Conservation (phyloP, 2,329 filamentous ascomycete species). For the Trichoderma arundinaceum region DNA sequence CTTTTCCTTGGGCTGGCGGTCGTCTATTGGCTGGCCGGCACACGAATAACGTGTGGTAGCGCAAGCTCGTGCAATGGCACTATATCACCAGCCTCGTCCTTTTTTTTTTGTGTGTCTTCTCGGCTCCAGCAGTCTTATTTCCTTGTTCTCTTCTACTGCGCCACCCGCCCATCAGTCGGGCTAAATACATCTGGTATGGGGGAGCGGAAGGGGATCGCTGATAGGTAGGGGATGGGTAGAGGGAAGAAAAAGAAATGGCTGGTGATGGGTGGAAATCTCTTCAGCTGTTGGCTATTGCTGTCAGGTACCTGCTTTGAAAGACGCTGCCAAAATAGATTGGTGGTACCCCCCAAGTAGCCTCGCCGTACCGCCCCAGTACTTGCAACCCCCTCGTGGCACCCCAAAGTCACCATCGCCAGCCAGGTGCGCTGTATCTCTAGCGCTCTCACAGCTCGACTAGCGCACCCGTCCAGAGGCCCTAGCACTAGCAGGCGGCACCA, state of each 20-base stretch:
- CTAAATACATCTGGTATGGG: not conserved
- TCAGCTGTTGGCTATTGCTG: not conserved
- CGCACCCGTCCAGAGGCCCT: conserved; percentile 30
- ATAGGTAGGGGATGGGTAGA: conserved; percentile 13
- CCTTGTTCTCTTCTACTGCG: not conserved
- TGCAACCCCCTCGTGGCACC: too few species aligned
- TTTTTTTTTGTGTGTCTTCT: conserved; percentile 6
- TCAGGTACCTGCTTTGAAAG: not conserved
- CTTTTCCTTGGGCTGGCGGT: not conserved
- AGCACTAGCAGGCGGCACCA: conserved; percentile 26
- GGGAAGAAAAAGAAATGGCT: conserved; percentile 21
- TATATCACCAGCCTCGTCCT: conserved; percentile 26
- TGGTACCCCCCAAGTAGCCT: not conserved
- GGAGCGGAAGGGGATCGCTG: not conserved
- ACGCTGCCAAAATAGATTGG: too few species aligned
- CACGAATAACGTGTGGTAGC: conserved; percentile 22
- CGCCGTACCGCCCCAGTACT: too few species aligned
- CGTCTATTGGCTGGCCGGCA: not conserved
- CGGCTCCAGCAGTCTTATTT: not conserved
- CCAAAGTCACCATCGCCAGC: too few species aligned
- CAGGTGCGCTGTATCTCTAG: not conserved
- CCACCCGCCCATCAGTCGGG: conserved; percentile 13
- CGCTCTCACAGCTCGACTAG: conserved; percentile 8
- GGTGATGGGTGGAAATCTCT: conserved; percentile 15
- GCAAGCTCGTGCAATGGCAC: conserved; percentile 24